Base-by-base conservation (phyloP, 352 stramenopile genomes). In the Phytophthora vignae region DNA sequence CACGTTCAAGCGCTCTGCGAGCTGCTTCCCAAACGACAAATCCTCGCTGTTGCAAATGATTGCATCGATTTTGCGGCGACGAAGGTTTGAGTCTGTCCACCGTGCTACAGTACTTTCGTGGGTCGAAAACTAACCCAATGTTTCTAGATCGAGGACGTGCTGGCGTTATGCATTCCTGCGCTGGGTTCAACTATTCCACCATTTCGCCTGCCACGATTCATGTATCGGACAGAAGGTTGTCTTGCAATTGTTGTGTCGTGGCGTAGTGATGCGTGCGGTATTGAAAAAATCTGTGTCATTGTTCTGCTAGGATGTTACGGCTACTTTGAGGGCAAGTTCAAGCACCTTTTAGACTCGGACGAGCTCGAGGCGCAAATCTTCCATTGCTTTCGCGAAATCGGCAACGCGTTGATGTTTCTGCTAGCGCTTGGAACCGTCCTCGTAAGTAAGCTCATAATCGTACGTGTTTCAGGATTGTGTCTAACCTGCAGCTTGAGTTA, bases 311-410 rank as follows among this genome's bases (percentile, higher is more conserved):
- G 85, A 1, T 93, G 83, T 42, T 95, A 83, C 44, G 88, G 87
- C 6, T 95, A 90, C 64, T 95, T 96, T 60, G 85, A 96, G 48
- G 83, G 85, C 52, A 93, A 95, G 29, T 92, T 94, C 57, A 87
- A 92, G 49, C 76, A 90, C 21, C 71, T 97, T 50, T 69, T 97
- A 9, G 87, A 93, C 31, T 91, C 87, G 19, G 76, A 88, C 25
- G 91, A 95, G 55, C 78, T 97, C 3, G 87, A 95, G 66, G 75
- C 78, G 2, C 87, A 97, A 36, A 80, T 97, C 14, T 94, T 97
- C 33, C 90, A 97, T 63, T 91, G 78, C 31, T 81, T 96, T 9
- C 77, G 87, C 25, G 77, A 93, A 61, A 79, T 96, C 50, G 91
- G 91, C 9, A 97, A 97, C 50, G 77, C 82, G 2, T 58, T 97